phyloP scores from a whole-genome alignment of 2,329 filamentous ascomycete genomes.

The Colletotrichum scovillei region DNA sequence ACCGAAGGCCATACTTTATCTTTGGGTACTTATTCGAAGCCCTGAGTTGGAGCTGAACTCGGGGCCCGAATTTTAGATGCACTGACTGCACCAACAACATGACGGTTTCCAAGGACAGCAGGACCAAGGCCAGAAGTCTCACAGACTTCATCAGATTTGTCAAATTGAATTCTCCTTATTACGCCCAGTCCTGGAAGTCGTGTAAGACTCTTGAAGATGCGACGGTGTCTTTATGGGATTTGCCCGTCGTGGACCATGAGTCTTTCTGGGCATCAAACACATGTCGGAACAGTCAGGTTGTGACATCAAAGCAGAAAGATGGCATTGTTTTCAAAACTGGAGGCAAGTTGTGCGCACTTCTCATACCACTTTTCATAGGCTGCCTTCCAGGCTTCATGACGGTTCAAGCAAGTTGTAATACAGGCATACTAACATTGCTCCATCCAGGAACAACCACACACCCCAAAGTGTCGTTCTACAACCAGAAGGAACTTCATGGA shows the following conservation, averaged over 20 bases:
- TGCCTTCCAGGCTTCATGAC: too few relatives aligned
- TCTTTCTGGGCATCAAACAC: constrained; percentile 29
- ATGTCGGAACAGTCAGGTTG: constrained; percentile 21
- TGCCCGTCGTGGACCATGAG: constrained; percentile 21
- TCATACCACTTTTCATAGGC: too few relatives aligned
- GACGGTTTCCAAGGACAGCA: neutral
- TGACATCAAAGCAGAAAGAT: constrained; percentile 27
- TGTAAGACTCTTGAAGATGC: neutral
- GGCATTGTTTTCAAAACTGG: constrained; percentile 30
- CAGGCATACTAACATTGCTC: neutral
- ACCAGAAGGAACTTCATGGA: constrained; percentile 17
- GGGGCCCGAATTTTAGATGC: neutral
- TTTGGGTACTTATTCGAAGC: neutral
- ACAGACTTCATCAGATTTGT: constrained; percentile 22
- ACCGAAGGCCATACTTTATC: neutral
- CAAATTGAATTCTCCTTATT: constrained; percentile 17
- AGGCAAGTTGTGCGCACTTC: neutral
- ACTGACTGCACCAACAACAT: neutral
- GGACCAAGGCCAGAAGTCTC: neutral
- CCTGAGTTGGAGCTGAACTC: neutral
- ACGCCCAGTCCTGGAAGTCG: constrained; percentile 16
- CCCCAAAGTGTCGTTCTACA: constrained; percentile 29
- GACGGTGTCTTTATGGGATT: neutral
- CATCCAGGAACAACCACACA: constrained; percentile 23
- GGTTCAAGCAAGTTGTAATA: too few relatives aligned